A percentile compares a stretch with the other conserved stretches of the same genome.
Conservation (phyloP, 371 early-diverging fungal genomes). For the Mortierella sp. region DNA sequence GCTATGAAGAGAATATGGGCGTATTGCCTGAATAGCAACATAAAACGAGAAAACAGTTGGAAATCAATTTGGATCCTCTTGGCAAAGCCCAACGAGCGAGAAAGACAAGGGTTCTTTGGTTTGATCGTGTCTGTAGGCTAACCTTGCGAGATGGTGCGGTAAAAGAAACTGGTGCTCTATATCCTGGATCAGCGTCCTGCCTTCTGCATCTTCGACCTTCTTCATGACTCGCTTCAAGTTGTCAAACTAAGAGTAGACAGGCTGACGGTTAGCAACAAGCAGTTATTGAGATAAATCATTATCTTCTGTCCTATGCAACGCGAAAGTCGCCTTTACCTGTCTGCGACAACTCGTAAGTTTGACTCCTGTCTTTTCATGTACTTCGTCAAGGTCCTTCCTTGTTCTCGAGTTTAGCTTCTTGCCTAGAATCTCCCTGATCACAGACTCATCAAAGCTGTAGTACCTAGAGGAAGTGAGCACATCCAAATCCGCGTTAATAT, state of each 20-base stretch:
- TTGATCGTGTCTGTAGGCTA: not conserved
- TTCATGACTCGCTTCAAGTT: constrained; percentile 72
- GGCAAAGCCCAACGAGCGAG: not conserved
- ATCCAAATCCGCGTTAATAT: too few species aligned
- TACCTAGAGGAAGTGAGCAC: constrained; percentile 57
- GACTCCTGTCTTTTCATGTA: constrained; percentile 59
- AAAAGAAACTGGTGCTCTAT: constrained; percentile 63
- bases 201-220: constrained; percentile 68
- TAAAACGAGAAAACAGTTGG: not conserved
- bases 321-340: too few species aligned
- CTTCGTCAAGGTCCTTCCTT: constrained; percentile 62
- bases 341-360: constrained; percentile 65
- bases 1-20: constrained; percentile 69
- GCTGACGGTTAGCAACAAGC: not conserved
- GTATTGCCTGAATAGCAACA: constrained; percentile 52
- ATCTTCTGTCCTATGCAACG: too few species aligned
- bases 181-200: constrained; percentile 54
- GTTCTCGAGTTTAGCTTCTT: constrained; percentile 62
- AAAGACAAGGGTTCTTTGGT: too few species aligned
- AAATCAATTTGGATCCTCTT: not conserved
- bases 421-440: constrained; percentile 65
- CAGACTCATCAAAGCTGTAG: constrained; percentile 66
- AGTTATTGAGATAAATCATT: too few species aligned
- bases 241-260: constrained; percentile 60
- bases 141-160: constrained; percentile 61